Evolutionary conservation across 495 filamentous ascomycete species (phyloP), one percentile per base, ranked within the genome.

Genomic region (Penicillium taxi): DNA sequence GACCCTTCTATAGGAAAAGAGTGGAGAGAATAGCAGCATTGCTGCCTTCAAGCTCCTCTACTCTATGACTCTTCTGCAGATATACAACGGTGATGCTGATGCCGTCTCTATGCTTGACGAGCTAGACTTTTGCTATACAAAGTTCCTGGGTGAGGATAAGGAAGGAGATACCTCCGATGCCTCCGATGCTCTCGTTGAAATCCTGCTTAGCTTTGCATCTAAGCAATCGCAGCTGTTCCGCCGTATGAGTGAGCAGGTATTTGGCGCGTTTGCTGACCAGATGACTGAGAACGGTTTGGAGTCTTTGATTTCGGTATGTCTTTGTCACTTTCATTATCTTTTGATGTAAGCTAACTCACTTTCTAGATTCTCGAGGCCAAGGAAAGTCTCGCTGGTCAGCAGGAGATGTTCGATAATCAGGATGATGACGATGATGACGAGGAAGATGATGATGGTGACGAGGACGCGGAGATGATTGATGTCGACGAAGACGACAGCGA

Each of bases 31-130:
- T 12, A 50, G 59, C 8, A 51, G 61, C 36, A 45, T 63, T 37
- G 52, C 77, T 25, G 82, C 84, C 0, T 81, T 94, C 42, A 78
- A 80, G 27, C 69, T 96, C 6, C 67, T 96, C 6, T 89, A 91
- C 56, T 83, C 84, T n/a, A 70, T 94, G 38, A 80, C 82, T 2
- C 74, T 96, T 31, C 59, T 96, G 20, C 85, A 94, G 51, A 70
- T 94, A n/a, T 90, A 91, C 61, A 83, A 86, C 48, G 84, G 82
- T 13, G 86, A 93, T 39, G 71, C 82, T 0, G 91, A 96, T 46
- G 84, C 88, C 5, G 68, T 86, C 1, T 72, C 71, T 2, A 77
- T 88, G 42, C 69, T 91, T 5, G 73, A 81, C 12, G 86, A 94
- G 48, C 56, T 94, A 7, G 73, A 81, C 31, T 65, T 76, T 27